Base-by-base conservation (phyloP, 2,329 filamentous ascomycete genomes). In the Akanthomyces muscarius region DNA sequence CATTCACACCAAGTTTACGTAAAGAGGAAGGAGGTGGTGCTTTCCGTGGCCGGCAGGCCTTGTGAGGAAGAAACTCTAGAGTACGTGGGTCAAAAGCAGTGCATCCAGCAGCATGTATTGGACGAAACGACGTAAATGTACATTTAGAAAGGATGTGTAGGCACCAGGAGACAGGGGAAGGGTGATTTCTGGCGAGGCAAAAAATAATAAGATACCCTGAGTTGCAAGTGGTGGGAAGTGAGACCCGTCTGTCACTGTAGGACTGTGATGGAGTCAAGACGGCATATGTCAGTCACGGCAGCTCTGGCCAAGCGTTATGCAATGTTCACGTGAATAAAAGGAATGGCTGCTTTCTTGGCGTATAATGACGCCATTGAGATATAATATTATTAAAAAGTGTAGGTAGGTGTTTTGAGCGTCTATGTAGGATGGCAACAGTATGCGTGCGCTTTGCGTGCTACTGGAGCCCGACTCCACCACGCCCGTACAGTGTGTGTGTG, bases 1-100 rank as follows among this genome's bases (percentile, higher is more conserved):
- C 71, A 98, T 99, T 74, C 94, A 98, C 78, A 95, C 92, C 73
- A 98, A 97, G 78, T 97, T 98, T 77, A 93, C 92, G 71, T 97
- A 83, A 77, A 52, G 63, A 61, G 50, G 60, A 42, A 61, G 50
- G 60, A 42, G 44, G 62, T 33, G 28, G 30, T 8, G 16, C 3
- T n/a, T 36, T 0, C 25, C 50, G 8, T 52, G 50, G 18, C 23
- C 28, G 28, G n/a, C 28, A 30, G 28, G 28, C 4, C 28, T 8
- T n/a, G 8, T 21, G 30, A 21, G 36, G 30, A 53, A 30, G 28
- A 5, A 23, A 2, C 18, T 16, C 28, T 10, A 25, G 14, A 33
- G 48, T 23, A 23, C 28, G 11, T n/a, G 45, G 47, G 45, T 25
- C 7, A 51, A 28, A 18, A 6, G 36, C 52, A 57, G 21, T 44